Conservation (phyloP, 140 eudicot genomes). For the Artemisia princeps region DNA sequence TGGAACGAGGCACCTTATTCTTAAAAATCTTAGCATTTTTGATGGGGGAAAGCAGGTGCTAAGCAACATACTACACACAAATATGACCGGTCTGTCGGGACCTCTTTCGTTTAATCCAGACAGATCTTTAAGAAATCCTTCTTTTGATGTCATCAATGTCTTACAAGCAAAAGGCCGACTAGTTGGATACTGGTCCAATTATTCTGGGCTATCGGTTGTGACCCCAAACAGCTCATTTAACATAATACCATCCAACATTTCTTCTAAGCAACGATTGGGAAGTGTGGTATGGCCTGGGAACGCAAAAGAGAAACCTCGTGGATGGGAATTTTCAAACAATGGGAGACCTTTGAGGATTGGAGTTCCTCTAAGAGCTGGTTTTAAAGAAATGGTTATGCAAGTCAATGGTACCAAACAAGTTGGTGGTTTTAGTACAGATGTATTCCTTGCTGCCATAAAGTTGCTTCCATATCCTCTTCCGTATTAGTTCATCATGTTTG, state of each 20-base stretch:
- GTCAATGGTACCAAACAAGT: slow-evolving; percentile 3
- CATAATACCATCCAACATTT: background rate
- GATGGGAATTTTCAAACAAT: slow-evolving; percentile 9
- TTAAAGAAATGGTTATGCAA: slow-evolving; percentile 12
- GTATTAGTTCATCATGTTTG: slow-evolving; percentile 13
- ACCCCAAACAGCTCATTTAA: background rate
- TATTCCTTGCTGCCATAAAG: slow-evolving; percentile 7
- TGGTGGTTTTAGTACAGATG: slow-evolving; percentile 10
- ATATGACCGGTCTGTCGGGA: slow-evolving; percentile 5
- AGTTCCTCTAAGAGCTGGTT: background rate
- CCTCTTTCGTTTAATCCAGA: background rate
- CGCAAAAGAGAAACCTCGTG: slow-evolving; percentile 13
- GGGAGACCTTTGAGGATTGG: slow-evolving; percentile 14
- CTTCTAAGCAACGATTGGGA: background rate
- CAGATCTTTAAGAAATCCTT: background rate
- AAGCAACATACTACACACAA: slow-evolving; percentile 2
- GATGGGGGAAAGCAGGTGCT: background rate
- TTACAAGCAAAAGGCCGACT: background rate
- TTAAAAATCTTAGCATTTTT: background rate
- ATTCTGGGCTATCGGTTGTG: slow-evolving; percentile 4
- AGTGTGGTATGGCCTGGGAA: slow-evolving; percentile 15
- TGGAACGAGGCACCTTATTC: background rate
- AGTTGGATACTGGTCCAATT: slow-evolving; percentile 12
- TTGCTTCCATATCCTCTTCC: slow-evolving; percentile 6
- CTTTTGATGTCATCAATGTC: slow-evolving; percentile 2